phyloP scores from a whole-genome alignment of 352 stramenopile species.

The Halophytophthora batemanensis region DNA sequence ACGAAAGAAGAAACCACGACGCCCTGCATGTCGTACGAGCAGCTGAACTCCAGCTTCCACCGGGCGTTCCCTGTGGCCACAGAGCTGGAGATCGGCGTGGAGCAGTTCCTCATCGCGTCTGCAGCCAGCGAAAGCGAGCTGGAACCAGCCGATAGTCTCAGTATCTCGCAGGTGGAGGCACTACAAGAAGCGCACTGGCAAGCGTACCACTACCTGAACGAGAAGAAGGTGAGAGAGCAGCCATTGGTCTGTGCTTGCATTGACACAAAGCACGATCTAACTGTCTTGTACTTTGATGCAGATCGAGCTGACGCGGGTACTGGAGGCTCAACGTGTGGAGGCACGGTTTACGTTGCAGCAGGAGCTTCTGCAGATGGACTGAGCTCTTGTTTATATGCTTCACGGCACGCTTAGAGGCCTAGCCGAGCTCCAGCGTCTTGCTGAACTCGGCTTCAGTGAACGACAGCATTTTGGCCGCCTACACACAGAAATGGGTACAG shows the following conservation, averaged over 20 bases:
- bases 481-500: constrained; percentile 3
- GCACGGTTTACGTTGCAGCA: constrained; percentile 64
- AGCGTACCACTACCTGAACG: constrained; percentile 78
- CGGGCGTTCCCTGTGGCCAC: constrained; percentile 65
- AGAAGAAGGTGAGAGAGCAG: constrained; percentile 61
- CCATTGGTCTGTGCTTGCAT: constrained; percentile 1
- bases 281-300: constrained; percentile 17
- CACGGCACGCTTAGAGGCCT: constrained; percentile 1
- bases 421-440: constrained; percentile 66
- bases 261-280: constrained; percentile 3
- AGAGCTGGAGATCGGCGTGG: constrained; percentile 71
- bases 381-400: constrained; percentile 2
- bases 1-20: constrained; percentile 8
- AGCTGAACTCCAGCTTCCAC: constrained; percentile 54
- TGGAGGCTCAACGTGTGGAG: constrained; percentile 73
- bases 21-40: constrained; percentile 37
- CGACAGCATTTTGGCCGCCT: constrained; percentile 84
- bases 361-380: constrained; percentile 56
- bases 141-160: constrained; percentile 52
- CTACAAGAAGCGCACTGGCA: constrained; percentile 81
- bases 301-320: constrained; percentile 69
- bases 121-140: constrained; percentile 37
- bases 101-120: constrained; percentile 74
- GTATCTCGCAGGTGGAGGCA: constrained; percentile 80
- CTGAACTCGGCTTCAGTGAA: constrained; percentile 85